Conservation (phyloP, 2,329 filamentous ascomycete genomes). For the Talaromyces sp. region DNA sequence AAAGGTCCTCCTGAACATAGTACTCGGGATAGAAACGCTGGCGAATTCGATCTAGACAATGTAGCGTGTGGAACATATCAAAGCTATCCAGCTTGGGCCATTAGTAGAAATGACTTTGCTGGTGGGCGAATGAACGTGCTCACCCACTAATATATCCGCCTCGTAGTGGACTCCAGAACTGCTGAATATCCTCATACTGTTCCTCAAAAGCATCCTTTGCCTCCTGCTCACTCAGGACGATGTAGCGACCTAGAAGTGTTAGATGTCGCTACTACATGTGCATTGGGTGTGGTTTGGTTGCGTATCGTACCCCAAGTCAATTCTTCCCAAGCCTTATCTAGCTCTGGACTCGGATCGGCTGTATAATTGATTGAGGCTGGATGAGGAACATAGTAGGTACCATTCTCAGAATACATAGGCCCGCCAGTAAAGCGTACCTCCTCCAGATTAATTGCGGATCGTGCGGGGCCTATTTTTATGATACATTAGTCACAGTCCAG, state of each 20-base stretch:
- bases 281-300: not conserved
- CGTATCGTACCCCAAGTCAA: not conserved
- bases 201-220: conserved; percentile 1
- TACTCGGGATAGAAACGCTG: not conserved
- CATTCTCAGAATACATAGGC: conserved; percentile 7
- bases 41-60: conserved; percentile 5
- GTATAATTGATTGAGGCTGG: conserved; percentile 3
- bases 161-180: conserved; percentile 6
- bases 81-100: not conserved
- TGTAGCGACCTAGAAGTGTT: not conserved
- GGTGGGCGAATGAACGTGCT: not conserved
- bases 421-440: conserved; percentile 7
- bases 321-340: conserved; percentile 5
- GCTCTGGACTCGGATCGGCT: conserved; percentile 3
- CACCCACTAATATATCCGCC: conserved; percentile 1
- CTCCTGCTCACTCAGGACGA: not conserved
- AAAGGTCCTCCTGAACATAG: conserved; percentile 1
- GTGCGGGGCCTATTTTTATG: conserved; percentile 2
- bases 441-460: not conserved
- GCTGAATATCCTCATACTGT: not conserved
- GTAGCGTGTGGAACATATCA: conserved; percentile 7
- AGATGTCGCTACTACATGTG: not conserved
- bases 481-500: too few species aligned
- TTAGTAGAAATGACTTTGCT: not conserved
- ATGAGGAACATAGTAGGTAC: conserved; percentile 2